These are phyloP conservation scores for Termitomyces bulborhizus DNA, from an alignment of 768 basidiomycete species.

Conservation along the genomic window DNA sequence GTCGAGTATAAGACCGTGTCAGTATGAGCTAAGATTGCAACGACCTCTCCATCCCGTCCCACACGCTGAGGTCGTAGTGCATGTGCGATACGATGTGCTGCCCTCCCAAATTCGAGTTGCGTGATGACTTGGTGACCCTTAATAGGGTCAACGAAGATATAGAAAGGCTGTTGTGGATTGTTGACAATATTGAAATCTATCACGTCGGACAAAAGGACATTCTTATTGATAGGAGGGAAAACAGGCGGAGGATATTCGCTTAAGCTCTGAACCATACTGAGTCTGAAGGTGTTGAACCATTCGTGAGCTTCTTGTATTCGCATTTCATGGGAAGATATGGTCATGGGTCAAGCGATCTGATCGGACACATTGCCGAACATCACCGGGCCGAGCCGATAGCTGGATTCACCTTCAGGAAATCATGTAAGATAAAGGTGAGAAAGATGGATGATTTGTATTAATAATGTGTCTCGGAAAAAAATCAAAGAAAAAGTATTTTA, in stretches of 20 bases:
- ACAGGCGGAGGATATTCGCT: neutral
- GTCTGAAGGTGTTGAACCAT: too few species aligned
- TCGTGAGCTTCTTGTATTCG: too few species aligned
- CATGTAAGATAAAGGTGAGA: too few species aligned
- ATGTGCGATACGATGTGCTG: neutral
- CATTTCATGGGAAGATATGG: too few species aligned
- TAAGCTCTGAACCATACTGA: neutral
- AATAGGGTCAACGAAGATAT: neutral
- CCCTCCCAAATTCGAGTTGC: neutral
- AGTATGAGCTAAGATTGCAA: conserved; percentile 22
- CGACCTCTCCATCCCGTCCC: conserved; percentile 14
- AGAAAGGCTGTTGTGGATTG: neutral
- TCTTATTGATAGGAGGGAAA: neutral
- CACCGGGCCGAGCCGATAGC: too few species aligned
- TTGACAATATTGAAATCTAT: neutral
- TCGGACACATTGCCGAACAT: too few species aligned
- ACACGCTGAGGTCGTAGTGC: neutral
- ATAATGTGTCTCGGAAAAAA: too few species aligned
- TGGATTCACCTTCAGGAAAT: too few species aligned
- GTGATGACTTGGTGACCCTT: neutral
- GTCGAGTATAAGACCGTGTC: conserved; percentile 21
- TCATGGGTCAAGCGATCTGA: too few species aligned
- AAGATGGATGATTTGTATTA: too few species aligned
- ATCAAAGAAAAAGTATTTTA: too few species aligned
- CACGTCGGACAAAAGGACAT: neutral